Base-by-base conservation (phyloP, 768 basidiomycete genomes). In the Suillus variegatus region DNA sequence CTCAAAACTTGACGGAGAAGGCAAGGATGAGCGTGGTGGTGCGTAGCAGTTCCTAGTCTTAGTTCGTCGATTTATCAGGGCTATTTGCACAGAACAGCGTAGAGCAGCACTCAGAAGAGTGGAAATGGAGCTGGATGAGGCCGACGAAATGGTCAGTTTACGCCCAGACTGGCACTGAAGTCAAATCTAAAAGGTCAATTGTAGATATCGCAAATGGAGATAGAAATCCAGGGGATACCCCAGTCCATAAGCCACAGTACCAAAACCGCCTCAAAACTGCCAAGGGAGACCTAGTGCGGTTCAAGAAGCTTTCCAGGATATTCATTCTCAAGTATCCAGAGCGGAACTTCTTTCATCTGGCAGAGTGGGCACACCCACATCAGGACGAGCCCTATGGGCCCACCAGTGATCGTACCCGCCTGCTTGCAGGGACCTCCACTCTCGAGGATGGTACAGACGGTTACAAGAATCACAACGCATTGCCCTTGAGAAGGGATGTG, bases 131-230 rank as follows among this genome's bases (percentile, higher is more conserved):
- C 81, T 99, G 6, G 97, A 99, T 75, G 97, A 99, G 77, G 97
- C 96, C 0, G 96, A 97, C 70, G 97, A 99, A 82, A 95, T 98
- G 87, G 96, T 91, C 72, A 57, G 86, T 73, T 10, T 43, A 20
- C n/a, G 14, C 13, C 7, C 61, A 43, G 18, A 18, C 40, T 14
- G 28, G 14, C 12, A 57, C 25, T 60, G 25, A 22, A 62, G 55
- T 35, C n/a, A 16, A 9, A 28, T 65, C 61, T 47, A 28, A 61
- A 58, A 14, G 49, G 49, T 10, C 62, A 58, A 32, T 61, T 60
- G 4, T 69, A 99, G 97, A 86, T 98, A 69, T 95, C 95, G 56
- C 97, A 99, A 86, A 97, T 99, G 97, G 97, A 98, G 80, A 91
- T 99, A 65, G 97, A 99, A 80, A 90, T 97, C 8, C 95, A 95